A percentile compares a stretch with the other conserved stretches of the same genome.
Conservation (phyloP, 768 basidiomycete species). For the Mycena olivaceomarginata region DNA sequence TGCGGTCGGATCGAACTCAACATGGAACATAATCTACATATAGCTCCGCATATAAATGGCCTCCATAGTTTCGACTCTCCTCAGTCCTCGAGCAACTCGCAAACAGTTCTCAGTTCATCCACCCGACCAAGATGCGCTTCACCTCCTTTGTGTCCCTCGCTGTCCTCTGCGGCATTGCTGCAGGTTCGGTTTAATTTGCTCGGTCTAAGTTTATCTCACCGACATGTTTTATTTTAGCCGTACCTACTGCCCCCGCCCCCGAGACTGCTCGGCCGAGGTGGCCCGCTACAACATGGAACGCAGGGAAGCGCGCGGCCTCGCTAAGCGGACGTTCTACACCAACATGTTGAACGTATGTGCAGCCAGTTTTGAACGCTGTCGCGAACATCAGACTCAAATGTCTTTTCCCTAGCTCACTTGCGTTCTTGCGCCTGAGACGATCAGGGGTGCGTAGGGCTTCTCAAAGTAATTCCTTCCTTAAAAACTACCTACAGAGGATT, state of each 20-base stretch:
- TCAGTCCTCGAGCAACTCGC: slow-evolving; percentile 4
- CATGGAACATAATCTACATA: slow-evolving; percentile 18
- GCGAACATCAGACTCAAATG: background rate
- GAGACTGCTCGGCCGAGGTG: slow-evolving; percentile 50
- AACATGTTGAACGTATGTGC: slow-evolving; percentile 46
- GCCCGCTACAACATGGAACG: slow-evolving; percentile 27
- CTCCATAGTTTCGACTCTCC: background rate
- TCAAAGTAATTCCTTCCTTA: background rate
- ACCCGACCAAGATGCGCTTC: slow-evolving; percentile 23
- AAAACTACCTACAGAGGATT: slow-evolving; percentile 33
- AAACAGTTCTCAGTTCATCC: background rate
- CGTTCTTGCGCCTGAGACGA: slow-evolving; percentile 46
- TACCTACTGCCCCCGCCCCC: slow-evolving; percentile 19
- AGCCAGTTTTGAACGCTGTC: background rate
- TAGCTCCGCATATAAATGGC: slow-evolving; percentile 32
- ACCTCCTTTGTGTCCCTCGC: slow-evolving; percentile 39
- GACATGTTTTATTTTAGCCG: slow-evolving; percentile 21
- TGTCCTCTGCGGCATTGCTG: slow-evolving; percentile 38
- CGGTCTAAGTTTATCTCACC: background rate
- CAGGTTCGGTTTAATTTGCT: slow-evolving; percentile 31
- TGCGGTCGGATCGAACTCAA: background rate
- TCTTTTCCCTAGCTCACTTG: slow-evolving; percentile 45
- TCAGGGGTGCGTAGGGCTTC: slow-evolving; percentile 31
- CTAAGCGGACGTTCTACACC: slow-evolving; percentile 45
- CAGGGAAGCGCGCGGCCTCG: slow-evolving; percentile 46